A percentile compares a stretch with the other conserved stretches of the same genome.
Evolutionary conservation across 1,139 yeast species (phyloP).

Genomic region (Zygotorulaspora mrakii): DNA sequence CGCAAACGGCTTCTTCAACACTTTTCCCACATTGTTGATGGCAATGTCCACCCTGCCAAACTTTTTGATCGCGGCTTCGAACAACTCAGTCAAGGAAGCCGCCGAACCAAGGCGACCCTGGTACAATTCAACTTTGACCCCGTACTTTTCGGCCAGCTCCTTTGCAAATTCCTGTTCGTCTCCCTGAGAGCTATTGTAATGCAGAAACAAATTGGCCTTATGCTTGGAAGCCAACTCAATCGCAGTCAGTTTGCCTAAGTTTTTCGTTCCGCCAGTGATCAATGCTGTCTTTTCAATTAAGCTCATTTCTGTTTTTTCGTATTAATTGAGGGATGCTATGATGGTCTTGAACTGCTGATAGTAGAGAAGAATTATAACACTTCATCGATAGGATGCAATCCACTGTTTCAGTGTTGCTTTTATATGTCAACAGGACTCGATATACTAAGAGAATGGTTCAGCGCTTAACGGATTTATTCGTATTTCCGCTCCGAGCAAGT

Average conservation of each 20-base stretch:
- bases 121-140: slow-evolving; percentile 44
- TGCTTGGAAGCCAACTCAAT: slow-evolving; percentile 48
- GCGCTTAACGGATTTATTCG: too few species aligned
- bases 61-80: slow-evolving; percentile 43
- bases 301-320: slow-evolving; percentile 22
- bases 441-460: too few species aligned
- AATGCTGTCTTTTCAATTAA: slow-evolving; percentile 51
- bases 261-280: slow-evolving; percentile 65
- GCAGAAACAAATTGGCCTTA: slow-evolving; percentile 56
- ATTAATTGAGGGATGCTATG: too few species aligned
- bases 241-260: slow-evolving; percentile 59
- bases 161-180: slow-evolving; percentile 43
- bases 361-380: too few species aligned
- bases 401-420: too few species aligned
- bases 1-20: slow-evolving; percentile 55
- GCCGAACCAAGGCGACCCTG: slow-evolving; percentile 49
- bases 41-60: slow-evolving; percentile 58
- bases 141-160: slow-evolving; percentile 39
- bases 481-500: too few species aligned
- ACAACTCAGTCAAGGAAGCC: slow-evolving; percentile 43
- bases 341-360: too few species aligned
- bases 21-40: slow-evolving; percentile 63
- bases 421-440: too few species aligned
- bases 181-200: slow-evolving; percentile 47
- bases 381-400: too few species aligned